Conservation (phyloP, 306 rosid genomes). For the Prinsepia uniflora region DNA sequence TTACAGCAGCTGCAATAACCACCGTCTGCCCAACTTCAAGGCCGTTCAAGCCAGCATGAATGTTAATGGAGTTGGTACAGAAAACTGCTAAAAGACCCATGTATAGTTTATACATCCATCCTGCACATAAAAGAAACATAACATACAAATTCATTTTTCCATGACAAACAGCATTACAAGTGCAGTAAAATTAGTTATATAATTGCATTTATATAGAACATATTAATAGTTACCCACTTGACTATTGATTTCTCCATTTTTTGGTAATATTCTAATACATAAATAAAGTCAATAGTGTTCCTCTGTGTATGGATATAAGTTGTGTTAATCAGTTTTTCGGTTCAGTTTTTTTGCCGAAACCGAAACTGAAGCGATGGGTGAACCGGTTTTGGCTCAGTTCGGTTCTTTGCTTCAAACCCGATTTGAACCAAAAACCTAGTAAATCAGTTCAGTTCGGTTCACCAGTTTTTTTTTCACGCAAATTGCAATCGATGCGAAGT, state of each 20-base stretch:
- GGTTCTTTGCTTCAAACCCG: no score
- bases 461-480: no score
- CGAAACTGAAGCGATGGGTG: no score
- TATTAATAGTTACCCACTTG: background rate
- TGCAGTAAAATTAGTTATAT: background rate
- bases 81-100: constrained; percentile 95
- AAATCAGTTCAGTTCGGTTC: no score
- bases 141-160: background rate
- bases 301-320: background rate
- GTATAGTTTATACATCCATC: constrained; percentile 87
- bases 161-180: constrained; percentile 3
- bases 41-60: constrained; percentile 91
- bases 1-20: constrained; percentile 74
- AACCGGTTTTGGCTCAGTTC: no score
- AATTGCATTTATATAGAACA: background rate
- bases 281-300: no score
- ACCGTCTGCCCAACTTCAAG: constrained; percentile 93
- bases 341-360: no score
- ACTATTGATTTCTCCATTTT: background rate
- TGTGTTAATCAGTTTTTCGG: no score
- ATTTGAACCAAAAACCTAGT: no score
- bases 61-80: constrained; percentile 92
- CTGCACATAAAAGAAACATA: constrained; percentile 31
- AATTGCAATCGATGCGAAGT: no score
- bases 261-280: no score